Conservation (phyloP, 1,284 basidiomycete species). For the Sanghuangporus baumii region DNA sequence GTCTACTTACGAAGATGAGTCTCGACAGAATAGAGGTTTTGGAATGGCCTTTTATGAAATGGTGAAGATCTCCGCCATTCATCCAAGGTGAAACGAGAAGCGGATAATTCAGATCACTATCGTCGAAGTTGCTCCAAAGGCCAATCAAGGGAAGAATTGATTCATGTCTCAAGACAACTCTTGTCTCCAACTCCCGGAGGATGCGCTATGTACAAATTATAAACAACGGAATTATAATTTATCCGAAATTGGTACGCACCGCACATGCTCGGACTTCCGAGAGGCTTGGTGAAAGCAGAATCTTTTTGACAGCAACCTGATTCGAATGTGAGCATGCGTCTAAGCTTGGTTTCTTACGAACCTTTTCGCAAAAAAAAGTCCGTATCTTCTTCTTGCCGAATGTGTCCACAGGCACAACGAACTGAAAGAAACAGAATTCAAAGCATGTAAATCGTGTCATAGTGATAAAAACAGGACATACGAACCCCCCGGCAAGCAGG, state of each 20-base stretch:
- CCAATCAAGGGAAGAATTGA: neutral
- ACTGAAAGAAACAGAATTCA: neutral
- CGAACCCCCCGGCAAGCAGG: neutral
- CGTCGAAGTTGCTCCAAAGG: neutral
- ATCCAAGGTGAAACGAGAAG: conserved; percentile 3
- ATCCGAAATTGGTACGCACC: neutral
- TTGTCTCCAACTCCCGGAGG: neutral
- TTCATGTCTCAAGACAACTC: neutral
- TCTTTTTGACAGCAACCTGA: neutral
- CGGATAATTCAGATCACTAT: neutral
- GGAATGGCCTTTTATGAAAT: neutral
- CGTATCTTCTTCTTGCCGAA: neutral
- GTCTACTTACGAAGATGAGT: neutral
- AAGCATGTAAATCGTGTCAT: neutral
- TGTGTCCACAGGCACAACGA: neutral
- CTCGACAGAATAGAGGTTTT: neutral
- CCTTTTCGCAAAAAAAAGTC: neutral
- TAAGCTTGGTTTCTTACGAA: neutral
- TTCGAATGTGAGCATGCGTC: neutral
- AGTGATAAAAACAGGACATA: neutral
- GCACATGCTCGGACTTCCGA: neutral
- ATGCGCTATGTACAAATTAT: neutral
- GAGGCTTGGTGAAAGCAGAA: neutral
- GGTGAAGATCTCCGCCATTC: neutral
- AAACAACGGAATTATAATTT: neutral